Evolutionary conservation across 2,329 filamentous ascomycete species (phyloP), one percentile per base, ranked within the genome.

Genomic region (Alternaria atra): DNA sequence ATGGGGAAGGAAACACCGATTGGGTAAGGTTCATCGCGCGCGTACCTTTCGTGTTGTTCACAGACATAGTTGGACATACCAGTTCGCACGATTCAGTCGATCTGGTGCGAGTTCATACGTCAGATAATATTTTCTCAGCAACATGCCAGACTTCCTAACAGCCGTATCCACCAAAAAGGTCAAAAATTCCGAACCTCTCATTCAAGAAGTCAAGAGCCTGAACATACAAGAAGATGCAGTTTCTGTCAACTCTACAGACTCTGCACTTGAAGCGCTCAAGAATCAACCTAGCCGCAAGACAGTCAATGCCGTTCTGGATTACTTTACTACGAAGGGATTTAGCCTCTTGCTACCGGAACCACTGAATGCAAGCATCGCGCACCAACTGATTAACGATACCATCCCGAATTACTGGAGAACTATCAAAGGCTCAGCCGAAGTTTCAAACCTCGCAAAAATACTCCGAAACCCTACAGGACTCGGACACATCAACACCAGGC

Each of bases 351-450:
- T 82, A 3, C 89, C 92, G 4, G 86, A 86, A 32, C 89, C 94
- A 1, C 81, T 87, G 62, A 87, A 89, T 58, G 89, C 92, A 20
- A 91, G 93, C 69, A 87, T 97, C 32, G 83, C 94, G 53, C 89
- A 93, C 72, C 81, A 87, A 3, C 80, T 99, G 35, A 88, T 96
- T 60, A 89, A 86, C 15, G 87, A 89, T 32, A 93, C 91, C 27
- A 82, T 93, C 7, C 91, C 92, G 1, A 91, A 94, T 73, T 97
- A 94, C 78, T 98, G 95, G 94, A 74, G 83, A 3, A 29, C 53
- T 4, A 37, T 71, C n/a, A 58, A 55, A 20, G 27, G 37, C 2
- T 56, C 55, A 5, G 10, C 43, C 20, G 57, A 64, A 12, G 40
- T 57, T 25, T 58, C 62, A 40, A 77, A 86, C 2, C 79, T 98